Conservation (phyloP, 345 rosid species). For the Dipteronia sinensis region DNA sequence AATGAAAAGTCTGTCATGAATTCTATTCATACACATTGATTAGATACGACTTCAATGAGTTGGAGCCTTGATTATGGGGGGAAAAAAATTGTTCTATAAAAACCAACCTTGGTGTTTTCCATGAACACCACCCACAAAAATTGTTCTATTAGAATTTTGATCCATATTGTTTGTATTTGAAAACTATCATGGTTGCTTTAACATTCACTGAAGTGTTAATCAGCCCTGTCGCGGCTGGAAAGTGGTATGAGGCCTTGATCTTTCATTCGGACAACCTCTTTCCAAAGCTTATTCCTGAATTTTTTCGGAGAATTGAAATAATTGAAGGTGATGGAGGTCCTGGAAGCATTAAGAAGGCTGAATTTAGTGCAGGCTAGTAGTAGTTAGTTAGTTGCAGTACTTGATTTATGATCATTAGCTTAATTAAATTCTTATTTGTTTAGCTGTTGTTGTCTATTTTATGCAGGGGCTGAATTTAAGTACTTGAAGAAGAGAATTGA, state of each 20-base stretch:
- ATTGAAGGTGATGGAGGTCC: slow-evolving; percentile 44
- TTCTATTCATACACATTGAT: no score
- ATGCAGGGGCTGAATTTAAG: no score
- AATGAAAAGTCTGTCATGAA: no score
- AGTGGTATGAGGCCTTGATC: slow-evolving; percentile 32
- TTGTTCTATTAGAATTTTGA: background rate
- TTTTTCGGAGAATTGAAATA: slow-evolving; percentile 22
- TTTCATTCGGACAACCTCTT: slow-evolving; percentile 29
- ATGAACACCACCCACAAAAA: no score
- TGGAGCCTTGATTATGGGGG: no score
- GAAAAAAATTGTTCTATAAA: no score
- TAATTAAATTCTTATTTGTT: no score
- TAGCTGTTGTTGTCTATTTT: no score
- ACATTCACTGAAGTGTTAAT: slow-evolving; percentile 23
- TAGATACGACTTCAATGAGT: no score
- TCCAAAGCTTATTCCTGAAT: slow-evolving; percentile 40
- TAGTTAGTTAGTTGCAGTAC: background rate
- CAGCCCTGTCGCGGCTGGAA: slow-evolving; percentile 29
- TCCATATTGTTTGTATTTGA: background rate
- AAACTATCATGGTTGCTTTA: slow-evolving; percentile 30
- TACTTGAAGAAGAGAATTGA: no score
- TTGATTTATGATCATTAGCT: no score
- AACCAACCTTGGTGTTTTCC: no score
- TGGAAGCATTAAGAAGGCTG: slow-evolving; percentile 33
- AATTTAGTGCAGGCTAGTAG: slow-evolving; percentile 21